Evolutionary conservation across 2,329 filamentous ascomycete species (phyloP).

Genomic region (Dactylellina cionopaga): DNA sequence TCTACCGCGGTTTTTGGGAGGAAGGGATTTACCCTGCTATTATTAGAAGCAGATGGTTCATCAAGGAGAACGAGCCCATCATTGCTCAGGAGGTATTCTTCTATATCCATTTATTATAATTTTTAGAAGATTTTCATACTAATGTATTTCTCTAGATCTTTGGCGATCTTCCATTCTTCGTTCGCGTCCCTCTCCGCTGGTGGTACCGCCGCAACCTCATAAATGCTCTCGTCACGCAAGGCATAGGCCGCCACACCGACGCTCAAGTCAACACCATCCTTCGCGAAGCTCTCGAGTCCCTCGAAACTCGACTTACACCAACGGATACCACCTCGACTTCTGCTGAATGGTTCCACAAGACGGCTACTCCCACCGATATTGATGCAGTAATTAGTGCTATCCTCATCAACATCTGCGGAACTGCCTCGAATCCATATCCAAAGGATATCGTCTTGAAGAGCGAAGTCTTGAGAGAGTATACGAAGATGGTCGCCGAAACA

Average conservation of each 20-base stretch:
- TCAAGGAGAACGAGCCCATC: slow-evolving; percentile 36
- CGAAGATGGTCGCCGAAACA: too few relatives aligned
- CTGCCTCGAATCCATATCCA: slow-evolving; percentile 25
- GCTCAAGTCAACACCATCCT: slow-evolving; percentile 38
- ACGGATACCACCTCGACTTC: background rate
- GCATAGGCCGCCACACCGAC: slow-evolving; percentile 44
- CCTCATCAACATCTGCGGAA: slow-evolving; percentile 41
- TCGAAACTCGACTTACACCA: slow-evolving; percentile 29
- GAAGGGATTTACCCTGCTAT: slow-evolving; percentile 38
- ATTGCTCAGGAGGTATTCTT: slow-evolving; percentile 29
- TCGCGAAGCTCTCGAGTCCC: slow-evolving; percentile 28
- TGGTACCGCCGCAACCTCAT: slow-evolving; percentile 37
- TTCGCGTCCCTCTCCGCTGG: slow-evolving; percentile 39
- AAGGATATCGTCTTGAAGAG: too few relatives aligned
- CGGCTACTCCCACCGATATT: slow-evolving; percentile 30
- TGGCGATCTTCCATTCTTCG: slow-evolving; percentile 31
- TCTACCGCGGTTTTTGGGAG: slow-evolving; percentile 43
- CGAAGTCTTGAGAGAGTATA: too few relatives aligned
- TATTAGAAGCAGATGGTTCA: slow-evolving; percentile 38
- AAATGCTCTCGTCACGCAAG: slow-evolving; percentile 24
- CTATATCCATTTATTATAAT: background rate
- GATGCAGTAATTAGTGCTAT: slow-evolving; percentile 30
- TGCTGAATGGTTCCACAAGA: slow-evolving; percentile 43
- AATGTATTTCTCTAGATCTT: slow-evolving; percentile 14
- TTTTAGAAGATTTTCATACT: background rate